Conservation (phyloP, 2,329 filamentous ascomycete species). For the Fusarium sp. region DNA sequence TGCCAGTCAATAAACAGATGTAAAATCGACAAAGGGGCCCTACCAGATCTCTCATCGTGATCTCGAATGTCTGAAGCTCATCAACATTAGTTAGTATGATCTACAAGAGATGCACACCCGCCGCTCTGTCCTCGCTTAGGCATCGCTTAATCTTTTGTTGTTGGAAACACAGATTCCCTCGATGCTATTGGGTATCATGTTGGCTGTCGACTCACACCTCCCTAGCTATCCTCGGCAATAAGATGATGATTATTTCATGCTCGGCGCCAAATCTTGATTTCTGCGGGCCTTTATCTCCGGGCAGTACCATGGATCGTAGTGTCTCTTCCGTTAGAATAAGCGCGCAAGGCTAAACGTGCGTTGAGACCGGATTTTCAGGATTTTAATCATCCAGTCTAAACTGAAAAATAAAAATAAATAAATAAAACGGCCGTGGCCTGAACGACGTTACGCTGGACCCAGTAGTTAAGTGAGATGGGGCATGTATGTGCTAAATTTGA, state of each 20-base stretch:
- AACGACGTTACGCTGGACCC: conserved; percentile 33
- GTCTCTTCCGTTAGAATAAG: neutral
- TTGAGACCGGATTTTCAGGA: conserved; percentile 1
- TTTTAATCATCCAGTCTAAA: conserved; percentile 19
- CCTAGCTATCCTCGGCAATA: conserved; percentile 11
- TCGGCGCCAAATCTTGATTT: neutral
- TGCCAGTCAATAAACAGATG: neutral
- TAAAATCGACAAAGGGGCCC: neutral
- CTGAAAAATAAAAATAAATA: conserved; percentile 11
- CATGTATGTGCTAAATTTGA: conserved; percentile 46
- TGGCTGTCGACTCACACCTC: neutral
- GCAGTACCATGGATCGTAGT: neutral
- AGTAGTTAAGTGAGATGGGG: conserved; percentile 29
- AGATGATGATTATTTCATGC: conserved; percentile 3
- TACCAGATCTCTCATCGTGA: conserved; percentile 10
- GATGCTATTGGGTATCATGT: conserved; percentile 7
- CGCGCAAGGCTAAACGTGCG: conserved; percentile 33
- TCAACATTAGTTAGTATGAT: conserved; percentile 7
- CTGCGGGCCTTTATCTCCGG: conserved; percentile 34
- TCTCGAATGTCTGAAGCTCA: neutral
- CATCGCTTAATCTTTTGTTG: conserved; percentile 11
- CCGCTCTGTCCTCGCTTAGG: conserved; percentile 1
- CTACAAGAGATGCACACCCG: conserved; percentile 4
- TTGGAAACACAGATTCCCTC: neutral
- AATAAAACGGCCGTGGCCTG: conserved; percentile 15